phyloP scores from a whole-genome alignment of 371 early-diverging fungal genomes.

The Saksenaea oblongispora region DNA sequence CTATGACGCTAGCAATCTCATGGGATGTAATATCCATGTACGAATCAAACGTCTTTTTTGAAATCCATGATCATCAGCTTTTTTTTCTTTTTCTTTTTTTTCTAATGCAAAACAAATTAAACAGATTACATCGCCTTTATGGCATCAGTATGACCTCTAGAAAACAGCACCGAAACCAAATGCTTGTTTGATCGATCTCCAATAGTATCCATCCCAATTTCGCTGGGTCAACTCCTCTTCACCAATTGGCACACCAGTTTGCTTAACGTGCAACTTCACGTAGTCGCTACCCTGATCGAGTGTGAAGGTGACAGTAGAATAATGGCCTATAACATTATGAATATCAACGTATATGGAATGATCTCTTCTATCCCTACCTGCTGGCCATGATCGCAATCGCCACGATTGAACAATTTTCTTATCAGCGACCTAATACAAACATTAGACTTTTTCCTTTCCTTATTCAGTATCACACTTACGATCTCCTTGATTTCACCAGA shows the following conservation, averaged over 20 bases:
- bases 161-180: conserved; percentile 74
- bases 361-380: conserved; percentile 37
- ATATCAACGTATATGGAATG: not conserved
- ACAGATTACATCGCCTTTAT: not conserved
- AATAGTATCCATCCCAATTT: conserved; percentile 94
- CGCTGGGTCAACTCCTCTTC: conserved; percentile 80
- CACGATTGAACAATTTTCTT: conserved; percentile 86
- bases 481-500: conserved; percentile 78
- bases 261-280: conserved; percentile 74
- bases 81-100: conserved; percentile 15
- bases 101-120: conserved; percentile 4
- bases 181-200: conserved; percentile 88
- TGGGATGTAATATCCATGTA: not conserved
- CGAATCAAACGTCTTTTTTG: not conserved
- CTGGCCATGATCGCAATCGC: conserved; percentile 86
- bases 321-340: conserved; percentile 57
- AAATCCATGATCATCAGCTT: not conserved
- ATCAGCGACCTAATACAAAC: conserved; percentile 48
- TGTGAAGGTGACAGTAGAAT: conserved; percentile 76
- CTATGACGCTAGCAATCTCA: conserved; percentile 1
- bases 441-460: not conserved
- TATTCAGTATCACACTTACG: conserved; percentile 28
- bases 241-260: conserved; percentile 87
- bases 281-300: conserved; percentile 74
- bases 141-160: conserved; percentile 16